Percentiles rank a stretch among this genome's conserved stretches.
Conservation (phyloP, 768 basidiomycete genomes). For the Thelephora aurantiotincta region DNA sequence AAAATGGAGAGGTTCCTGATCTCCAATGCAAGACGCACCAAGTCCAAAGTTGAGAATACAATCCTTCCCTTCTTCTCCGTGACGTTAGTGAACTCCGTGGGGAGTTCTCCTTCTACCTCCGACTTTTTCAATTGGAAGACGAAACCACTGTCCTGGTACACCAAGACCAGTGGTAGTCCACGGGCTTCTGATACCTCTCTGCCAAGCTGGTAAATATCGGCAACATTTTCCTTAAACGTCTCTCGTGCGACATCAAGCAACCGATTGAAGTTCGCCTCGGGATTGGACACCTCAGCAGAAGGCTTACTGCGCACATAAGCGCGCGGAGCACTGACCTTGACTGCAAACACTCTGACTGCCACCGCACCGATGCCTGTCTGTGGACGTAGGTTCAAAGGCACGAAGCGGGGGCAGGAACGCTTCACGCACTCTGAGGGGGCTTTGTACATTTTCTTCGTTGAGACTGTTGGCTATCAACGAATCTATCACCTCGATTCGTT, state of each 20-base stretch:
- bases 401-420: not conserved
- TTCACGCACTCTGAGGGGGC: slow-evolving; percentile 37
- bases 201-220: slow-evolving; percentile 69
- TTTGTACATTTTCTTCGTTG: slow-evolving; percentile 49
- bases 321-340: slow-evolving; percentile 33
- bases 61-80: slow-evolving; percentile 53
- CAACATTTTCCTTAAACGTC: slow-evolving; percentile 87
- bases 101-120: slow-evolving; percentile 47
- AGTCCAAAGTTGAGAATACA: slow-evolving; percentile 66
- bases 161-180: slow-evolving; percentile 45
- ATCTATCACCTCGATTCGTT: slow-evolving; percentile 51
- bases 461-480: slow-evolving; percentile 42
- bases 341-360: slow-evolving; percentile 80
- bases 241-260: slow-evolving; percentile 90
- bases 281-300: not conserved
- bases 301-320: not conserved
- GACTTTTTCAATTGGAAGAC: slow-evolving; percentile 56
- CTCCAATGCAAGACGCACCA: slow-evolving; percentile 33
- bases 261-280: slow-evolving; percentile 60
- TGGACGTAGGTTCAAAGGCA: not conserved
- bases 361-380: slow-evolving; percentile 62
- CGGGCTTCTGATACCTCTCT: slow-evolving; percentile 44
- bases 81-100: slow-evolving; percentile 59
- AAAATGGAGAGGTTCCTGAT: not conserved
- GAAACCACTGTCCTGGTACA: slow-evolving; percentile 66